Conservation (phyloP, 75 land plant species). For the Pseudotsuga menziesii region DNA sequence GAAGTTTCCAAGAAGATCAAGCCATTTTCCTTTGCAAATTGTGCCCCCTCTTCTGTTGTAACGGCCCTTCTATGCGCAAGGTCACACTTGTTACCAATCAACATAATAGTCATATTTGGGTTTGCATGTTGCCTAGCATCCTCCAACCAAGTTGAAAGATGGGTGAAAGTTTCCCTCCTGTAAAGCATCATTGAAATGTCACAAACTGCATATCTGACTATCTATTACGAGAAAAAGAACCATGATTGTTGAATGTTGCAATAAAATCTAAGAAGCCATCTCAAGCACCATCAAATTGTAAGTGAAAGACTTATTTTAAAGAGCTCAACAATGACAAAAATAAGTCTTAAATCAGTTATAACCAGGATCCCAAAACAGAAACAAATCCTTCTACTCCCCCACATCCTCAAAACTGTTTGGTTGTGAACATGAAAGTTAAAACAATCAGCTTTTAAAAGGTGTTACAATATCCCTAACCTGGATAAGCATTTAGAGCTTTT, state of each 20-base stretch:
- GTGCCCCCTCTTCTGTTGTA: conserved; percentile 93
- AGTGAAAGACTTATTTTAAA: too few relatives aligned
- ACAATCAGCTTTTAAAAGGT: too few relatives aligned
- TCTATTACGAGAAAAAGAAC: background rate
- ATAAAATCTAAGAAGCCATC: too few relatives aligned
- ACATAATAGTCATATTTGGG: conserved; percentile 94
- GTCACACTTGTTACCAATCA: conserved; percentile 91
- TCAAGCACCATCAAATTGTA: too few relatives aligned
- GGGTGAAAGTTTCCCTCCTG: conserved; percentile 93
- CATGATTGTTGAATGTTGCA: background rate
- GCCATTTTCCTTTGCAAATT: conserved; percentile 92
- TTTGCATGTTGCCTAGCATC: conserved; percentile 96
- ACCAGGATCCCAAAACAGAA: too few relatives aligned
- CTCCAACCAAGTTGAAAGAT: conserved; percentile 91
- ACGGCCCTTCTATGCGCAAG: conserved; percentile 91
- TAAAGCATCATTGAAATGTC: background rate
- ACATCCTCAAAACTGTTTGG: too few relatives aligned
- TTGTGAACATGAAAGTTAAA: too few relatives aligned
- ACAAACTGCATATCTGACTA: background rate
- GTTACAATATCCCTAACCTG: too few relatives aligned
- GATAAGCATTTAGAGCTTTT: background rate
- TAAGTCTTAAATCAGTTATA: too few relatives aligned
- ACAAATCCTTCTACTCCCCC: too few relatives aligned
- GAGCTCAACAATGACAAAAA: too few relatives aligned
- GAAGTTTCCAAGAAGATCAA: conserved; percentile 94